Evolutionary conservation across 305 asterid species (phyloP).

Genomic region (Coffea humblotiana): DNA sequence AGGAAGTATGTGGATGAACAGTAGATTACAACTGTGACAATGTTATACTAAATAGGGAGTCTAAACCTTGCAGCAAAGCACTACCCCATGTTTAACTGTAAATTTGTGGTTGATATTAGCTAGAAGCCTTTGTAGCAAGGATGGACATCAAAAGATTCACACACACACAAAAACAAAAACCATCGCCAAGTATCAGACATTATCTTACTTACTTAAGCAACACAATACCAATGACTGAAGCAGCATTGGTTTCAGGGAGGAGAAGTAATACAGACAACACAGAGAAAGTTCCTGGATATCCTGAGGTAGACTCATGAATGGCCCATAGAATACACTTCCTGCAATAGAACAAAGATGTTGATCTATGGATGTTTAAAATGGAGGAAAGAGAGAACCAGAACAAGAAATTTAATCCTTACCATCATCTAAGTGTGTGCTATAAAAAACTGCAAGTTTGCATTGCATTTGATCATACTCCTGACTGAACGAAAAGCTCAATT

Average conservation of each 20-base stretch:
- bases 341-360: slow-evolving; percentile 32
- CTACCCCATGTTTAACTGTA: no score
- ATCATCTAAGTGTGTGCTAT: slow-evolving; percentile 45
- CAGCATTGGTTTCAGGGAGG: slow-evolving; percentile 54
- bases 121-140: slow-evolving; percentile 7
- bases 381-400: slow-evolving; percentile 22
- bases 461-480: slow-evolving; percentile 63
- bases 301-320: slow-evolving; percentile 68
- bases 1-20: neutral
- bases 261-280: slow-evolving; percentile 76
- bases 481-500: slow-evolving; percentile 43
- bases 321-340: slow-evolving; percentile 59
- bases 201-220: slow-evolving; percentile 74
- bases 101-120: neutral
- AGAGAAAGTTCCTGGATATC: slow-evolving; percentile 86
- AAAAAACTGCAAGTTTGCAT: slow-evolving; percentile 47
- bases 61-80: neutral
- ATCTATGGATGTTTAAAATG: slow-evolving; percentile 19
- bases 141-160: neutral
- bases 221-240: slow-evolving; percentile 78
- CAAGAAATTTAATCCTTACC: slow-evolving; percentile 37
- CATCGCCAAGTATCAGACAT: neutral
- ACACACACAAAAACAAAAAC: neutral
- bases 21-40: neutral
- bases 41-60: neutral